Evolutionary conservation across 306 rosid genomes (phyloP).

Genomic region (Cicer arietinum): DNA sequence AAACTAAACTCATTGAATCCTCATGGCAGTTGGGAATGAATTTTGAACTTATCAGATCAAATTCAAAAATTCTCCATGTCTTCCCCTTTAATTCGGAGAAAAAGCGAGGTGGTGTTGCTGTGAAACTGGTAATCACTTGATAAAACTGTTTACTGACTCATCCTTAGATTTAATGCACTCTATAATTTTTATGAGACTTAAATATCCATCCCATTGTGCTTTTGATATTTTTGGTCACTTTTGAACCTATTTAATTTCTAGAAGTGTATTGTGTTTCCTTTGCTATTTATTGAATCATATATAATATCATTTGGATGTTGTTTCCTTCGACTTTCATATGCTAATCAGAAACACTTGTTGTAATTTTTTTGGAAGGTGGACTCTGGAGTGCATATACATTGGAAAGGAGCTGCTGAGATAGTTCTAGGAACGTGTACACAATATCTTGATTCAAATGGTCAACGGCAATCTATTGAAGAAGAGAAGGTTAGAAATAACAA

Average conservation of each 20-base stretch:
- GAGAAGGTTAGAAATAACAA: conserved; percentile 65
- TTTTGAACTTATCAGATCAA: conserved; percentile 70
- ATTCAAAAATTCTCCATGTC: conserved; percentile 73
- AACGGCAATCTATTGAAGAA: conserved; percentile 58
- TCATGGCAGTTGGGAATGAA: conserved; percentile 86
- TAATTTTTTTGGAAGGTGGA: conserved; percentile 58
- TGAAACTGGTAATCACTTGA: conserved; percentile 66
- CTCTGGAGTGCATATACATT: conserved; percentile 78
- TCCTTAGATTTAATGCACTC: conserved; percentile 27
- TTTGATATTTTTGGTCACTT: conserved; percentile 16
- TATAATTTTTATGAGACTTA: conserved; percentile 3
- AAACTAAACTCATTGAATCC: conserved; percentile 42
- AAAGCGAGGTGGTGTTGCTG: conserved; percentile 92
- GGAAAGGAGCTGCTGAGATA: conserved; percentile 99
- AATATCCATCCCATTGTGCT: conserved; percentile 20
- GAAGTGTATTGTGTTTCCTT: not conserved
- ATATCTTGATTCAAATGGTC: conserved; percentile 78
- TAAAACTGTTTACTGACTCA: conserved; percentile 34
- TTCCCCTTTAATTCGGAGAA: conserved; percentile 98
- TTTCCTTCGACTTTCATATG: conserved; percentile 11
- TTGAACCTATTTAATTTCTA: conserved; percentile 26
- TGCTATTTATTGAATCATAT: conserved; percentile 34
- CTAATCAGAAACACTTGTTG: conserved; percentile 33
- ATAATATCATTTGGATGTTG: not conserved
- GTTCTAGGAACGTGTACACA: conserved; percentile 71